Evolutionary conservation across 768 basidiomycete species (phyloP).

Genomic region (Lactarius trivialis): DNA sequence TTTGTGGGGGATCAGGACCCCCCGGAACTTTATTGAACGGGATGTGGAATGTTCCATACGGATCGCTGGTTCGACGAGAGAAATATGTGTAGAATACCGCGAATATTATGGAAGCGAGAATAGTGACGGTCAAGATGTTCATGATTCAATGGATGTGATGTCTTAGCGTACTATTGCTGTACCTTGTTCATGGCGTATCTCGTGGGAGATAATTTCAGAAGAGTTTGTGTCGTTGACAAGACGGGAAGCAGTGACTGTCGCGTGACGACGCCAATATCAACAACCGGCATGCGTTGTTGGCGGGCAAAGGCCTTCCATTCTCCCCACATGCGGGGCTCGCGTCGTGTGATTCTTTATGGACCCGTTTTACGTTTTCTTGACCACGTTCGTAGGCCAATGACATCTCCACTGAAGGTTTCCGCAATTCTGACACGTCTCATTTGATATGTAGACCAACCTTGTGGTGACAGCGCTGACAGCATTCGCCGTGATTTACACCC

Average conservation of each 20-base stretch:
- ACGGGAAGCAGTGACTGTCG: no score
- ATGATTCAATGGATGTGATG: background rate
- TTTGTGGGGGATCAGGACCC: conserved; percentile 34
- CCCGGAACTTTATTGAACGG: conserved; percentile 41
- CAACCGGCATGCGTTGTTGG: background rate
- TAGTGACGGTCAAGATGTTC: background rate
- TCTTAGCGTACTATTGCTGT: background rate
- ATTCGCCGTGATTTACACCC: conserved; percentile 47
- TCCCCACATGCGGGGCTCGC: conserved; percentile 1
- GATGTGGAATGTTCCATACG: conserved; percentile 56
- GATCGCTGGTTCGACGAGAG: conserved; percentile 31
- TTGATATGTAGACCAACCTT: conserved; percentile 50
- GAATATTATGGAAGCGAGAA: background rate
- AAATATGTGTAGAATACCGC: background rate
- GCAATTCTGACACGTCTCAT: conserved; percentile 11
- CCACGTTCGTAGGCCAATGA: conserved; percentile 13
- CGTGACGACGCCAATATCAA: background rate
- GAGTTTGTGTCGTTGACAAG: background rate
- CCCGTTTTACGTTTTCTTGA: conserved; percentile 14
- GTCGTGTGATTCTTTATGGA: background rate
- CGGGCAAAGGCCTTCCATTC: background rate
- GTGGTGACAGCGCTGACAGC: conserved; percentile 50
- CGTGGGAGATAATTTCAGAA: background rate
- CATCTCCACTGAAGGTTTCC: background rate
- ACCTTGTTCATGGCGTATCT: background rate